These are phyloP conservation scores for Omphalotus olearius DNA, from an alignment of 1,284 basidiomycete species.

Conservation along the genomic window DNA sequence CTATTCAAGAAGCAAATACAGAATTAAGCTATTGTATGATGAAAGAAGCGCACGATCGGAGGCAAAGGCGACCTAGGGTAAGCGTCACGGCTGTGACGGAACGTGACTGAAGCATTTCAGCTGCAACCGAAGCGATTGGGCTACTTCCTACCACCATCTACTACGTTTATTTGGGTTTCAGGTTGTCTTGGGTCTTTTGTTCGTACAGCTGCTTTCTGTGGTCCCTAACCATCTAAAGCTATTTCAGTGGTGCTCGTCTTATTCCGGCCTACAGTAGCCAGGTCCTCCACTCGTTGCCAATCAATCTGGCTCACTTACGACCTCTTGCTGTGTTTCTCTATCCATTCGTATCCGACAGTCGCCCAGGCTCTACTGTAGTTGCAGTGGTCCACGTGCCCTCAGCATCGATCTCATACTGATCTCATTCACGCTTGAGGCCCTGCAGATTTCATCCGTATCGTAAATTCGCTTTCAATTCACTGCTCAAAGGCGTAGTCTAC, in stretches of 20 bases:
- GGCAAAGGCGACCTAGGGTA: too few relatives aligned
- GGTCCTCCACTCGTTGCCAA: not conserved
- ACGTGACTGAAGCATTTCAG: not conserved
- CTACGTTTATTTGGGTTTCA: conserved; percentile 1
- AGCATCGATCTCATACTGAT: conserved; percentile 12
- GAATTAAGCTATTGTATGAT: too few relatives aligned
- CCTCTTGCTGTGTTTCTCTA: conserved; percentile 2
- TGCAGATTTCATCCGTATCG: not conserved
- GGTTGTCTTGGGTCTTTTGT: conserved; percentile 1
- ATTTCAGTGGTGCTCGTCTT: conserved; percentile 1
- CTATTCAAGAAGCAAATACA: too few relatives aligned
- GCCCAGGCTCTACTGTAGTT: not conserved
- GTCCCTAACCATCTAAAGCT: not conserved
- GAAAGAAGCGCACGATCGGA: too few relatives aligned
- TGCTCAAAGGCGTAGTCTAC: too few relatives aligned
- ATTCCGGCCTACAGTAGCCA: not conserved
- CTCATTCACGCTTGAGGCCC: conserved; percentile 2
- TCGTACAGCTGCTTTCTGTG: not conserved
- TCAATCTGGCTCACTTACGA: conserved; percentile 1
- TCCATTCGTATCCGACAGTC: conserved; percentile 5
- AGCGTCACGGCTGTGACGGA: not conserved
- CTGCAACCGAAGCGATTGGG: not conserved
- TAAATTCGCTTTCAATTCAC: too few relatives aligned
- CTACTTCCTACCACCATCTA: conserved; percentile 2
- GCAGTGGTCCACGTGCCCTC: conserved; percentile 8